Evolutionary conservation across 2,329 filamentous ascomycete genomes (phyloP).

Genomic region (Nigrospora sphaerica): DNA sequence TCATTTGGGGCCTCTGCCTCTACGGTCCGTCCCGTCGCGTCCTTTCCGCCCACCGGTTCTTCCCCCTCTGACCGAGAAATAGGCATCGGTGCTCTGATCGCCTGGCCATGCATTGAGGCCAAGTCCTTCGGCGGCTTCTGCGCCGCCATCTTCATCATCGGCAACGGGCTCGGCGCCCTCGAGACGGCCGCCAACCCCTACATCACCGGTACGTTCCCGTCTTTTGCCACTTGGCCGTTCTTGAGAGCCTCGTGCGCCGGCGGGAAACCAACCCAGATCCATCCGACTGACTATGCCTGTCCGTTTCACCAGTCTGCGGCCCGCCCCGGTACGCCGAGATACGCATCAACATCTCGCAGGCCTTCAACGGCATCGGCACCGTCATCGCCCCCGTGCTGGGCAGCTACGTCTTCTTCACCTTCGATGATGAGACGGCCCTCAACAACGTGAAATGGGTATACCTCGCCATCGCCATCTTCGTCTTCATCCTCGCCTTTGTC

Average conservation of each 20-base stretch:
- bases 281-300: too few relatives aligned
- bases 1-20: slow-evolving; percentile 60
- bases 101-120: slow-evolving; percentile 49
- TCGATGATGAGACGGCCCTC: slow-evolving; percentile 48
- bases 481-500: slow-evolving; percentile 56
- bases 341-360: slow-evolving; percentile 69
- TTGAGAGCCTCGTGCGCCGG: too few relatives aligned
- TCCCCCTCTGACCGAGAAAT: slow-evolving; percentile 10
- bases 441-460: slow-evolving; percentile 72
- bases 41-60: slow-evolving; percentile 1
- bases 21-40: slow-evolving; percentile 38
- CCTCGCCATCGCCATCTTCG: slow-evolving; percentile 64
- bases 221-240: neutral
- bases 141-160: slow-evolving; percentile 65
- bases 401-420: slow-evolving; percentile 66
- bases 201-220: slow-evolving; percentile 41
- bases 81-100: slow-evolving; percentile 49
- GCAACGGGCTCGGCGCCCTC: slow-evolving; percentile 64
- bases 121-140: slow-evolving; percentile 70
- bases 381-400: slow-evolving; percentile 68
- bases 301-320: slow-evolving; percentile 38
- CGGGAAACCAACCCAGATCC: too few relatives aligned
- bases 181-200: slow-evolving; percentile 75
- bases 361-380: slow-evolving; percentile 69
- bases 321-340: slow-evolving; percentile 64